Percentiles rank a stretch among this genome's conserved stretches.
Evolutionary conservation across 129 eudicot species (phyloP).

Genomic region (Calendula officinalis): DNA sequence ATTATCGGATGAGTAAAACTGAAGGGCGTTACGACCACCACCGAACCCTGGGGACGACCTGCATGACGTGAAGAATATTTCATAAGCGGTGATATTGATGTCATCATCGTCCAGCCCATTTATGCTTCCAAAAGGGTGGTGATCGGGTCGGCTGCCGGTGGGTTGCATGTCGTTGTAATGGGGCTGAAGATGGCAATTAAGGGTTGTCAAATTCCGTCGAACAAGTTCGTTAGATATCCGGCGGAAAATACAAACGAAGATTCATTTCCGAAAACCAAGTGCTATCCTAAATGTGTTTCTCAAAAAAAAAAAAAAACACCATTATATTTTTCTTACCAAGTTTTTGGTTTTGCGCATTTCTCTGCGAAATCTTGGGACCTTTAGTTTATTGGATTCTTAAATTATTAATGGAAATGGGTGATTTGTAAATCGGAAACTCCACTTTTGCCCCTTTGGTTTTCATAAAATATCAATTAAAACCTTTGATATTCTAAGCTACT

Average conservation of each 20-base stretch:
- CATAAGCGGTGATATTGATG: slow-evolving; percentile 72
- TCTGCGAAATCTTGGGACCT: background rate
- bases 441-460: background rate
- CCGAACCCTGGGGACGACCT: slow-evolving; percentile 97
- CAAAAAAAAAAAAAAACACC: background rate
- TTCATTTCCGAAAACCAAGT: background rate
- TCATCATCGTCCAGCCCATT: slow-evolving; percentile 57
- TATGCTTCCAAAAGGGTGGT: slow-evolving; percentile 53
- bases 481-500: no score
- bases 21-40: slow-evolving; percentile 57
- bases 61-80: slow-evolving; percentile 87
- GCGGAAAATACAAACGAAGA: slow-evolving; percentile 42
- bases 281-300: background rate
- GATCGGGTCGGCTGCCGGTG: no score
- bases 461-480: background rate
- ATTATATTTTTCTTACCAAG: background rate
- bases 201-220: slow-evolving; percentile 37
- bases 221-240: slow-evolving; percentile 20
- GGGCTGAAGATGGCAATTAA: background rate
- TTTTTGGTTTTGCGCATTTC: slow-evolving; percentile 20
- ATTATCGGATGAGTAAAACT: slow-evolving; percentile 42
- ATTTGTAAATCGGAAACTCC: background rate
- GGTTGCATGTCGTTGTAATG: background rate
- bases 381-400: background rate
- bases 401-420: background rate